A percentile compares a stretch with the other conserved stretches of the same genome.
These are phyloP conservation scores for Psilocybe subaeruginosa DNA, from an alignment of 768 basidiomycete species.

Conservation along the genomic window DNA sequence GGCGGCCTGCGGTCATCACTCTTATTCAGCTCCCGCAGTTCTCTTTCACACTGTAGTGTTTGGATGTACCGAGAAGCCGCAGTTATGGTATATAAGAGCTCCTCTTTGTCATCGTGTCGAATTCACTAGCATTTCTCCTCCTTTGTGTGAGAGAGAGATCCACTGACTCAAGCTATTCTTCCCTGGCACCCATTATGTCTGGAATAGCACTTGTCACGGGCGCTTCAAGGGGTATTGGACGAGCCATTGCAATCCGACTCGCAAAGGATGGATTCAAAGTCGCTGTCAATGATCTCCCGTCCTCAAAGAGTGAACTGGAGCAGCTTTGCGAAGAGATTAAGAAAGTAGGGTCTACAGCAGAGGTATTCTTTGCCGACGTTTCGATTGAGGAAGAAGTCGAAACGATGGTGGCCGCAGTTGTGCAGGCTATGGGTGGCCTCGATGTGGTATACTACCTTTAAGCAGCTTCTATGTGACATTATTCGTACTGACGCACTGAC, in stretches of 20 bases:
- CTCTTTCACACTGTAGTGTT: too few species aligned
- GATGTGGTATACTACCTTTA: conserved; percentile 39
- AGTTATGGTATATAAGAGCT: background rate
- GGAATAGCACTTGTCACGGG: conserved; percentile 37
- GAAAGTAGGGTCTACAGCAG: conserved; percentile 25
- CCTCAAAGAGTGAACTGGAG: conserved; percentile 29
- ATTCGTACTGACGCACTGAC: background rate
- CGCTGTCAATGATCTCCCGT: conserved; percentile 45
- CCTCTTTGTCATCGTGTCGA: too few species aligned
- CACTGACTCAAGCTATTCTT: background rate
- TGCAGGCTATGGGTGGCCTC: conserved; percentile 41
- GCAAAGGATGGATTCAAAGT: conserved; percentile 50
- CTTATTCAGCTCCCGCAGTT: too few species aligned
- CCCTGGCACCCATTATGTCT: conserved; percentile 9
- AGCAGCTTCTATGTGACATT: too few species aligned
- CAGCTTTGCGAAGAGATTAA: conserved; percentile 30
- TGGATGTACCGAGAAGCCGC: too few species aligned
- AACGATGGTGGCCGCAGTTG: conserved; percentile 35
- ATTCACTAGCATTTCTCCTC: too few species aligned
- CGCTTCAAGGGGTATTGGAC: conserved; percentile 49
- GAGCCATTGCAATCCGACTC: conserved; percentile 48
- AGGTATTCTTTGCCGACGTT: conserved; percentile 39
- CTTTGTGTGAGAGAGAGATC: too few species aligned
- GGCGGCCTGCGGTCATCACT: too few species aligned
- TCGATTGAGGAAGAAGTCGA: conserved; percentile 43